These are phyloP conservation scores for Russula sp. DNA, from an alignment of 768 basidiomycete genomes.

Conservation along the genomic window DNA sequence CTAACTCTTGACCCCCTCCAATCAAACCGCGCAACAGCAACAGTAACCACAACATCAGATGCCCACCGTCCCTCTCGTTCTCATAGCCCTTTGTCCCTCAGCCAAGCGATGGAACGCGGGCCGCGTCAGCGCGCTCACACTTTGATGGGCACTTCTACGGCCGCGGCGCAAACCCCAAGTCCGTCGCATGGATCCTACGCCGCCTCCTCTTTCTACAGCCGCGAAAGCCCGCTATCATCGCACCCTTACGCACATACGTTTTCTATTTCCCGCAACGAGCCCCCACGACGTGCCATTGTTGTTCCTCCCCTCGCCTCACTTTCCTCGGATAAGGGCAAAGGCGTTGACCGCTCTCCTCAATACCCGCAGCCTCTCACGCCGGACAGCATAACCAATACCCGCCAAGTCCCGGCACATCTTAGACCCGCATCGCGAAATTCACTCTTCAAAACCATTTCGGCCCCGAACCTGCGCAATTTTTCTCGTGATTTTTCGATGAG, in stretches of 20 bases:
- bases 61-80: not conserved
- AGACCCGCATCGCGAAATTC: constrained; percentile 35
- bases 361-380: constrained; percentile 23
- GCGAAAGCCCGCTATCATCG: constrained; percentile 30
- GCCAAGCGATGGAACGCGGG: constrained; percentile 34
- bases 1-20: constrained; percentile 27
- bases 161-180: constrained; percentile 11
- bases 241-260: constrained; percentile 56
- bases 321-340: constrained; percentile 33
- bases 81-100: constrained; percentile 13
- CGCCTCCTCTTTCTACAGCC: constrained; percentile 29
- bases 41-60: constrained; percentile 10
- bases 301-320: constrained; percentile 26
- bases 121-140: constrained; percentile 28
- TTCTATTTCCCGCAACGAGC: constrained; percentile 31
- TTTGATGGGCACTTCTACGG: constrained; percentile 26
- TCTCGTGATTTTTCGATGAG: constrained; percentile 18
- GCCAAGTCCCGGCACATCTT: constrained; percentile 34
- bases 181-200: constrained; percentile 29
- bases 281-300: constrained; percentile 25
- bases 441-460: constrained; percentile 59
- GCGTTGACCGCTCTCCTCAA: constrained; percentile 31
- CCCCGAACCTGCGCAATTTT: constrained; percentile 55
- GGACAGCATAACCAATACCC: constrained; percentile 42
- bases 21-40: constrained; percentile 29